Base-by-base conservation (phyloP, 2,329 filamentous ascomycete genomes). In the Colletotrichum godetiae region DNA sequence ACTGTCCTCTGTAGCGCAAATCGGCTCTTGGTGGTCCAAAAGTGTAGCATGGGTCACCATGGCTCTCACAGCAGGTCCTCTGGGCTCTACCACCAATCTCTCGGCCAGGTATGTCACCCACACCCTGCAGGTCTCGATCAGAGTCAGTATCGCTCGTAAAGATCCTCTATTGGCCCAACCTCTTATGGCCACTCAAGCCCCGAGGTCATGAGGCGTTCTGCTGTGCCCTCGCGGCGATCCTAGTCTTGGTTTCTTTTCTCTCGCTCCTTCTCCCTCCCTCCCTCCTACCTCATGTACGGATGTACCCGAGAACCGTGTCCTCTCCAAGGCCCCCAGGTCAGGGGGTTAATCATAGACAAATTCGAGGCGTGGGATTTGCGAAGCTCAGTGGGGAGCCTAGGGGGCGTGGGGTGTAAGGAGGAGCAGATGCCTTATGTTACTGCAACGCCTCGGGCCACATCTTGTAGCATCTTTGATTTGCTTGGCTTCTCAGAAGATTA, bases 91-190 rank as follows among this genome's bases (percentile, higher is more conserved):
- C 67, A 65, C 60, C 67, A 70, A 65, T 70, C 33, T 70, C 60
- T 70, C 55, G 70, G 67, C 70, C 67, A 70, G 67, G 70, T 46
- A 73, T 73, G 72, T 57, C 68, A 72, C 57, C 66, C 29, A 29
- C 19, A n/a, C 61, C 68, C 67, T 74, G 67, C 57, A 72, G 52
- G 63, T 67, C 68, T 74, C 57, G 67, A 66, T 66, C 71, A 73
- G 71, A 70, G 61, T 71, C 71, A 73, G 61, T 70, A 67, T 73
- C 67, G 72, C 61, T 74, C 72, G 52, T 56, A 57, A 62, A 72
- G 59, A 46, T 63, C 72, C 68, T 74, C 62, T 31, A 72, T 74
- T 74, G 72, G 72, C 24, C 62, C 61, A 67, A 22, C 57, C 68
- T 27, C 62, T 71, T 67, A 24, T 67, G 57, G 49, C 58, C 37